These are phyloP conservation scores for Rutstroemia sp. DNA, from an alignment of 2,329 filamentous ascomycete species.

Conservation along the genomic window DNA sequence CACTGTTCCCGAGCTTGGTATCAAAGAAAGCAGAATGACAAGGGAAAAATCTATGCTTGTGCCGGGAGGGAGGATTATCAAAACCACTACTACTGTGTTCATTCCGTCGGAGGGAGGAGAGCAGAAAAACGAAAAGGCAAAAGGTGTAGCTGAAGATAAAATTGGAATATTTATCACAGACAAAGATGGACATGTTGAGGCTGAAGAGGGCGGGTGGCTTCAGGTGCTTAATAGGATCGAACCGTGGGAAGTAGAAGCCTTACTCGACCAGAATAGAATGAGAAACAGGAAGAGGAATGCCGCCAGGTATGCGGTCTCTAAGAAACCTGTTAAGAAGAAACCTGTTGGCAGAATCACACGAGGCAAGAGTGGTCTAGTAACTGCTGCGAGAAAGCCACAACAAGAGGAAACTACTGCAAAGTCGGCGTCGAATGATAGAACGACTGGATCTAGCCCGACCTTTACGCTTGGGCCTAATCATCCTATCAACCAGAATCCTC, in stretches of 20 bases:
- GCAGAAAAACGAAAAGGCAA: not conserved
- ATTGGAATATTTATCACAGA: slow-evolving; percentile 6
- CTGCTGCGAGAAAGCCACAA: not conserved
- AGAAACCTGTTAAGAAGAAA: not conserved
- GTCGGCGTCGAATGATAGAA: no score
- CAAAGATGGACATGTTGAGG: slow-evolving; percentile 5
- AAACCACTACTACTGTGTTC: not conserved
- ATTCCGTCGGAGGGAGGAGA: not conserved
- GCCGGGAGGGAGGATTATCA: not conserved
- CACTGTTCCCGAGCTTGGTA: not conserved
- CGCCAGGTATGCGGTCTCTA: not conserved
- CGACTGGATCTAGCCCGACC: no score
- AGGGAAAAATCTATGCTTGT: slow-evolving; percentile 5
- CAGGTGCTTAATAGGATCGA: slow-evolving; percentile 2
- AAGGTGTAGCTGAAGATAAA: not conserved
- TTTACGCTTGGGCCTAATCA: no score
- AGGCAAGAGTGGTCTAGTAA: no score
- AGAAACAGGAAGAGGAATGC: not conserved
- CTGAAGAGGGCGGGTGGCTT: slow-evolving; percentile 4
- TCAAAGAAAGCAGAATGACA: slow-evolving; percentile 8
- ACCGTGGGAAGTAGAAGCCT: slow-evolving; percentile 5
- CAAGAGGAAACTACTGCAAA: not conserved
- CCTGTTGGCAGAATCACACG: no score
- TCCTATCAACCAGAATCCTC: no score
- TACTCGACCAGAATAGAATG: not conserved